phyloP scores from a whole-genome alignment of 495 filamentous ascomycete genomes.

The Hypoxylon fuscum region DNA sequence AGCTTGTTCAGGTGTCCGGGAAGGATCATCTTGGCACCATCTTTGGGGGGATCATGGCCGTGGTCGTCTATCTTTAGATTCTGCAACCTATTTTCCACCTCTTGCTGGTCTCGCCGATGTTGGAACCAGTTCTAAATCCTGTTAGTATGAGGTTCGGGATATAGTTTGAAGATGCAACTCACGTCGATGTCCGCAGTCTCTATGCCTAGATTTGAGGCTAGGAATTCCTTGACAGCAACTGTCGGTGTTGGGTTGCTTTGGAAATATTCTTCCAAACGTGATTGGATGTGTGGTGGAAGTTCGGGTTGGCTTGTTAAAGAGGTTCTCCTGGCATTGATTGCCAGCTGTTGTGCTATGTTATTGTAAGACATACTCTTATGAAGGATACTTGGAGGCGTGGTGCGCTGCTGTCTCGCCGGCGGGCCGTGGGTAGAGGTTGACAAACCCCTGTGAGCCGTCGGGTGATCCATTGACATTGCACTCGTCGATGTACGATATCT shows the following conservation, averaged over 20 bases:
- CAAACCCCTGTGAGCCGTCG: conserved; percentile 4
- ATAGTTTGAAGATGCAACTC: conserved; percentile 8
- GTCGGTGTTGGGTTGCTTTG: conserved; percentile 49
- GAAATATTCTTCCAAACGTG: conserved; percentile 56
- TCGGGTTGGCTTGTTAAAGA: conserved; percentile 40
- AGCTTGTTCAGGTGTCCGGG: conserved; percentile 57
- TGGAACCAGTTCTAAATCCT: conserved; percentile 50
- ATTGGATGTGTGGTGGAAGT: conserved; percentile 49
- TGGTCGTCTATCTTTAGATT: conserved; percentile 47
- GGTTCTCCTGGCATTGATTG: conserved; percentile 45
- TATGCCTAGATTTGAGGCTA: conserved; percentile 53
- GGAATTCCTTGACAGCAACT: conserved; percentile 47
- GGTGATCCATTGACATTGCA: conserved; percentile 6
- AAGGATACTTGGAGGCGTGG: conserved; percentile 15
- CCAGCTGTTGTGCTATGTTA: conserved; percentile 34
- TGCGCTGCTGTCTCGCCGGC: conserved; percentile 24
- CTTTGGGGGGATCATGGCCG: conserved; percentile 28
- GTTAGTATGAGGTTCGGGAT: conserved; percentile 3
- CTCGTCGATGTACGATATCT: conserved; percentile 10
- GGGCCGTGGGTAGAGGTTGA: conserved; percentile 6
- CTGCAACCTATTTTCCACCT: conserved; percentile 50
- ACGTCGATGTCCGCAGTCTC: conserved; percentile 50
- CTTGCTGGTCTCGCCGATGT: conserved; percentile 53
- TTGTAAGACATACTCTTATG: conserved; percentile 37
- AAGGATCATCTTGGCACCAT: conserved; percentile 54